phyloP scores from a whole-genome alignment of 2,329 filamentous ascomycete genomes.

The Dryadomyces quercus-mongolicae region DNA sequence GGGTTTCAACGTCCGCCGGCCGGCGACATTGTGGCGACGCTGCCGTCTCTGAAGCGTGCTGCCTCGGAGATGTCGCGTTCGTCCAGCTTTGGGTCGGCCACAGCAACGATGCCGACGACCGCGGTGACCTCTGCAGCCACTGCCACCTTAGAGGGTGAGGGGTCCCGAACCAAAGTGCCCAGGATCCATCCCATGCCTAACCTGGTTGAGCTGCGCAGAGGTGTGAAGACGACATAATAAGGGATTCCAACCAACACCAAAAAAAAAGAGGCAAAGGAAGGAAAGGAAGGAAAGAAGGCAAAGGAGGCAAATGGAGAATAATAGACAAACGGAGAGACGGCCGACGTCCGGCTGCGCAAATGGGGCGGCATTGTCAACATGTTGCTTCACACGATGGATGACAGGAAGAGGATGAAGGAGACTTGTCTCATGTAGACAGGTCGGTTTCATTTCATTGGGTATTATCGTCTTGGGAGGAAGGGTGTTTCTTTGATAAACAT shows the following conservation, averaged over 20 bases:
- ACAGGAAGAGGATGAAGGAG: too few species aligned
- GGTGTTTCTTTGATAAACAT: not conserved
- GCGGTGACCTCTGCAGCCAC: slow-evolving; percentile 12
- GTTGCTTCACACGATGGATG: too few species aligned
- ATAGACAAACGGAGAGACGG: too few species aligned
- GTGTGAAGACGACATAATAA: slow-evolving; percentile 12
- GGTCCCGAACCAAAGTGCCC: slow-evolving; percentile 18
- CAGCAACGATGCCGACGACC: slow-evolving; percentile 9
- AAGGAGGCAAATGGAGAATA: too few species aligned
- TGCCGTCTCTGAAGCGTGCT: slow-evolving; percentile 35
- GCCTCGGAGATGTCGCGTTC: slow-evolving; percentile 40
- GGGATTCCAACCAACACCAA: not conserved
- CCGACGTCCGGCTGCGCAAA: too few species aligned
- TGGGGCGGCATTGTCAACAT: too few species aligned
- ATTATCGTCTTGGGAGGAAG: too few species aligned
- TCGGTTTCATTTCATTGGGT: too few species aligned
- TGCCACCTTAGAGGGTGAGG: slow-evolving; percentile 13
- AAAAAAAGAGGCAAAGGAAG: not conserved
- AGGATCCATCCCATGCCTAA: slow-evolving; percentile 27
- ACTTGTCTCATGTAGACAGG: too few species aligned
- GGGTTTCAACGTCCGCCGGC: slow-evolving; percentile 24
- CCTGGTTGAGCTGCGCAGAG: slow-evolving; percentile 25
- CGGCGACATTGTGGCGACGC: slow-evolving; percentile 30
- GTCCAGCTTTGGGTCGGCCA: slow-evolving; percentile 28
- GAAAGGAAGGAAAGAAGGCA: not conserved